These are phyloP conservation scores for Mycena rosella DNA, from an alignment of 768 basidiomycete genomes.

Conservation along the genomic window DNA sequence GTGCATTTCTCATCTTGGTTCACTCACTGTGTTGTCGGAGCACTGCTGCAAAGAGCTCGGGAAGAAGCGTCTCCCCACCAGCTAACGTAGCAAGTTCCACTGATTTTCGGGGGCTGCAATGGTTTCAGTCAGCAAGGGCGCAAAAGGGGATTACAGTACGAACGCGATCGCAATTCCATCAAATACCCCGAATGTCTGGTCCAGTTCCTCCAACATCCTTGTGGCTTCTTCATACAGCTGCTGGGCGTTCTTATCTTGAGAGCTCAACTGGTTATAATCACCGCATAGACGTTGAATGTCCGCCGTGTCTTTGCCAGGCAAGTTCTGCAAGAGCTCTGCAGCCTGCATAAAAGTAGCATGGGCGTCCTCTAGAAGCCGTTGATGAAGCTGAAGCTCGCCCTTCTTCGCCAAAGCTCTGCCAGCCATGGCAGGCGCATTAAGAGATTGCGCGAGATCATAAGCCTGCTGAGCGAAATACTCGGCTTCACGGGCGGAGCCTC, in stretches of 20 bases:
- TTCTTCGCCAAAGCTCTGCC: slow-evolving; percentile 76
- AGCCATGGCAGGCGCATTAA: slow-evolving; percentile 74
- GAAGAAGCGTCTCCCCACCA: slow-evolving; percentile 65
- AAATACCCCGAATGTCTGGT: slow-evolving; percentile 63
- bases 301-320: slow-evolving; percentile 68
- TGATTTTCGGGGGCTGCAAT: slow-evolving; percentile 59
- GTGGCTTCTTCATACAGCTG: slow-evolving; percentile 69
- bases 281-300: slow-evolving; percentile 70
- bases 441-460: slow-evolving; percentile 73
- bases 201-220: slow-evolving; percentile 72
- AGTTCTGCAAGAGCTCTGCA: slow-evolving; percentile 57
- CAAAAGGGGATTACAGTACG: slow-evolving; percentile 34
- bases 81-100: slow-evolving; percentile 46
- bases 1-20: neutral
- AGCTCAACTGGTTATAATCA: slow-evolving; percentile 60
- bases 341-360: slow-evolving; percentile 66
- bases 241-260: slow-evolving; percentile 60
- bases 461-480: slow-evolving; percentile 88
- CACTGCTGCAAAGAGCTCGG: slow-evolving; percentile 70
- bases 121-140: slow-evolving; percentile 15
- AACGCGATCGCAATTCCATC: slow-evolving; percentile 64
- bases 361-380: slow-evolving; percentile 71
- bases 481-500: slow-evolving; percentile 88
- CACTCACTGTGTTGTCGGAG: slow-evolving; percentile 77
- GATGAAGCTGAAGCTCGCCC: slow-evolving; percentile 77